Evolutionary conservation across 129 eudicot species (phyloP).

Genomic region (Artemisia argyi): DNA sequence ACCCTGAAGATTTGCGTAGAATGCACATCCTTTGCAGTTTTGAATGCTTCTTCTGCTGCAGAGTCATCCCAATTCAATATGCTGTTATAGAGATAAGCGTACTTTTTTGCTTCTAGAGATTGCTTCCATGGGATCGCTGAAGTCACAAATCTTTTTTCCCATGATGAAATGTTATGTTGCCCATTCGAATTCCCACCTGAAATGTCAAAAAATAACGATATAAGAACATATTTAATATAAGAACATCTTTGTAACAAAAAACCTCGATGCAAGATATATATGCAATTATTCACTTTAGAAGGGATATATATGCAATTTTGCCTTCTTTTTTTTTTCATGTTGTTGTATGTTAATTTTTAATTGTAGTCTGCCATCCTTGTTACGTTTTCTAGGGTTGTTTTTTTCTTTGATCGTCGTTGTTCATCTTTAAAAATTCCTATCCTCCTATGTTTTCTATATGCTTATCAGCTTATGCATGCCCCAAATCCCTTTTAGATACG

Average conservation of each 20-base stretch:
- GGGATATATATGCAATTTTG: too few species aligned
- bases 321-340: too few species aligned
- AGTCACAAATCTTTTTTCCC: constrained; percentile 75
- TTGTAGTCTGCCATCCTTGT: too few species aligned
- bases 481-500: background rate
- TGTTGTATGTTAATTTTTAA: too few species aligned
- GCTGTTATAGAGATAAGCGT: constrained; percentile 44
- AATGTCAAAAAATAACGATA: background rate
- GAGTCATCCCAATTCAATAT: constrained; percentile 72
- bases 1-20: constrained; percentile 53
- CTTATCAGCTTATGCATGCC: constrained; percentile 15
- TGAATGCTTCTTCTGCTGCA: constrained; percentile 75
- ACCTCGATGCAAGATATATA: background rate
- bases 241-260: background rate
- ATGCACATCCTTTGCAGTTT: constrained; percentile 53
- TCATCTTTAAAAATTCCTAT: background rate
- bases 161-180: constrained; percentile 50
- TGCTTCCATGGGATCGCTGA: constrained; percentile 57
- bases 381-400: too few species aligned
- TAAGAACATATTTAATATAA: background rate
- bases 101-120: constrained; percentile 54
- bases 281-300: too few species aligned
- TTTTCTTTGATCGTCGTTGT: constrained; percentile 1
- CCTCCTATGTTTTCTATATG: background rate
- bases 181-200: constrained; percentile 38